phyloP scores from a whole-genome alignment of 164 flowering plant genomes.

The Dillenia suffruticosa region DNA sequence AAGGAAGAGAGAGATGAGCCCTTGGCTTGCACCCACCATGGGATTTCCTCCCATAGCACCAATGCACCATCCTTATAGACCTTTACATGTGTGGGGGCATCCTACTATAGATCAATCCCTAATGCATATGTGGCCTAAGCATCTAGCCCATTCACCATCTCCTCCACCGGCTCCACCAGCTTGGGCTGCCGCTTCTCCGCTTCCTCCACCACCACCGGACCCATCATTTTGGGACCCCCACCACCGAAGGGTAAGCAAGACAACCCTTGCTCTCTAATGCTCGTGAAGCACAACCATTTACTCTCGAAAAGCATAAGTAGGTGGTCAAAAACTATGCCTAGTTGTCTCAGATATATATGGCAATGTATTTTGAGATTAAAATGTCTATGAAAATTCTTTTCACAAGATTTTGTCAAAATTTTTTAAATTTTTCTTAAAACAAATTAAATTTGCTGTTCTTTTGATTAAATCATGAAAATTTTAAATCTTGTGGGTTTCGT shows the following conservation, averaged over 20 bases:
- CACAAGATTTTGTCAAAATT: no score
- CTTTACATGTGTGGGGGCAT: constrained; percentile 97
- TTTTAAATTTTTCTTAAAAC: no score
- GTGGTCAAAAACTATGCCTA: no score
- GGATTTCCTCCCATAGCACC: constrained; percentile 67
- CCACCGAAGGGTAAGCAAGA: constrained; percentile 38
- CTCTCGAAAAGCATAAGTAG: no score
- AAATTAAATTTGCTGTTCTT: no score
- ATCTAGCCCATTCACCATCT: constrained; percentile 31
- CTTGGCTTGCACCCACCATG: constrained; percentile 72
- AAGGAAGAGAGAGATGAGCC: constrained; percentile 38
- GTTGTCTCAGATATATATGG: no score
- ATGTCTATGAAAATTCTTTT: no score
- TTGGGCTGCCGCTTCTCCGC: constrained; percentile 20
- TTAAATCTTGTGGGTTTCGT: no score
- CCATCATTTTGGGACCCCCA: constrained; percentile 60
- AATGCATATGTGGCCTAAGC: constrained; percentile 77
- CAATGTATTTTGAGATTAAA: no score
- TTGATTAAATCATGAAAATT: no score
- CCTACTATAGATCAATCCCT: constrained; percentile 63
- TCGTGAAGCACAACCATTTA: no score
- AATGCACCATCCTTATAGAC: constrained; percentile 41
- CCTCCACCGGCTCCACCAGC: constrained; percentile 33
- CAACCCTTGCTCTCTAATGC: constrained; percentile 1
- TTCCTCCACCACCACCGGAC: constrained; percentile 28